Evolutionary conservation across 2,329 filamentous ascomycete species (phyloP).

Genomic region (Botryotinia convoluta): DNA sequence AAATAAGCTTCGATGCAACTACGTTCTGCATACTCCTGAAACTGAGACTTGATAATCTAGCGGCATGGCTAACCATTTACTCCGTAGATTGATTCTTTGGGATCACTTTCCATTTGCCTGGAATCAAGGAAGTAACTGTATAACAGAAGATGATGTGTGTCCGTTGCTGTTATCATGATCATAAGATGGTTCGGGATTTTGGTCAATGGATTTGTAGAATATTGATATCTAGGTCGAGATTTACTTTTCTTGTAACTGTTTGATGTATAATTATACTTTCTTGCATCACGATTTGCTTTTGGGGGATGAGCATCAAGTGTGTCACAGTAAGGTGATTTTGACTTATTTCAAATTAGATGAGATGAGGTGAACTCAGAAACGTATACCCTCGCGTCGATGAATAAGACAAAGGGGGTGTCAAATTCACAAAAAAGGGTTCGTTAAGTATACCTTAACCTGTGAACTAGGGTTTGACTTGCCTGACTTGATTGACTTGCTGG

Average conservation of each 20-base stretch:
- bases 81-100: neutral
- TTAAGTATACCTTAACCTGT: neutral
- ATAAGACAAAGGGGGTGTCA: neutral
- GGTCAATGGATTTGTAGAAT: neutral
- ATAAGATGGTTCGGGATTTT: neutral
- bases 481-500: neutral
- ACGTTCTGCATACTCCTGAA: slow-evolving; percentile 3
- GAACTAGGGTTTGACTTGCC: neutral
- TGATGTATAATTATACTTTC: neutral
- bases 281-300: neutral
- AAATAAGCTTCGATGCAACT: slow-evolving; percentile 2
- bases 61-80: neutral
- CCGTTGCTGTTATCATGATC: neutral
- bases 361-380: neutral
- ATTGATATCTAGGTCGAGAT: neutral
- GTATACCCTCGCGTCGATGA: neutral
- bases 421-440: neutral
- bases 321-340: neutral
- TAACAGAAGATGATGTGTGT: neutral
- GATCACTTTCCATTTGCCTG: neutral
- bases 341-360: neutral
- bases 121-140: neutral
- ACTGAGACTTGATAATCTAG: neutral
- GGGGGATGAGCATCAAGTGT: neutral
- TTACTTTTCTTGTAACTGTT: neutral